Conservation (phyloP, 768 basidiomycete genomes). For the Mycena vitilis region DNA sequence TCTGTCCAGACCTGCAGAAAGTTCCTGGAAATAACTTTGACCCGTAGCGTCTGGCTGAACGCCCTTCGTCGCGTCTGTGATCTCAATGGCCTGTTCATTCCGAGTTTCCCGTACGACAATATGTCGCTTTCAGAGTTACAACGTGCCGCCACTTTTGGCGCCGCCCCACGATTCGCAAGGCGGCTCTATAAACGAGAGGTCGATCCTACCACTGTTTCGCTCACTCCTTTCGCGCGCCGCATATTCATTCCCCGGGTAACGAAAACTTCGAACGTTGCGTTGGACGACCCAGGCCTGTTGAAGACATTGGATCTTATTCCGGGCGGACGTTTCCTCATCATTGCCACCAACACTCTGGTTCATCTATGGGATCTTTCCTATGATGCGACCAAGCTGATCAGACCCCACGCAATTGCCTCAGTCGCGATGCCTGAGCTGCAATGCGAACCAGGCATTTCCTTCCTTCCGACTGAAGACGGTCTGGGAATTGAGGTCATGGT, state of each 20-base stretch:
- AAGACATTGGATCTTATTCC: constrained; percentile 12
- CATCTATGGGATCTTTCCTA: constrained; percentile 19
- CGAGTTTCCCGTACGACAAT: constrained; percentile 36
- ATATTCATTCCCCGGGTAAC: constrained; percentile 4
- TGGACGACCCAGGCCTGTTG: not conserved
- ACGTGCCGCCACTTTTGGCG: constrained; percentile 27
- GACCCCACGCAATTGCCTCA: constrained; percentile 19
- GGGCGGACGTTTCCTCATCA: constrained; percentile 23
- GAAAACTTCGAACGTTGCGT: constrained; percentile 14
- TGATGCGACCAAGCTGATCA: constrained; percentile 8
- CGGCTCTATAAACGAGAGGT: constrained; percentile 4
- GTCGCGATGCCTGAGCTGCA: not conserved
- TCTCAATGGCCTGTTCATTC: constrained; percentile 31
- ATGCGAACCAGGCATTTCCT: constrained; percentile 2
- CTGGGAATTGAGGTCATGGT: constrained; percentile 19
- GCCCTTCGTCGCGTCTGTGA: constrained; percentile 33
- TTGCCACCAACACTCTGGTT: constrained; percentile 10
- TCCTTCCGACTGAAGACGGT: constrained; percentile 16
- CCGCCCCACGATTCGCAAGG: constrained; percentile 27
- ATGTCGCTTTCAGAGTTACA: constrained; percentile 35
- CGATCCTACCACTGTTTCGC: not conserved
- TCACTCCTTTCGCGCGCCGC: not conserved
- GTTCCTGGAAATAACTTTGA: not conserved
- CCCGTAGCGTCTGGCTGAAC: constrained; percentile 37
- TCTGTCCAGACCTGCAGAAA: constrained; percentile 2